phyloP scores from a whole-genome alignment of 2,329 filamentous ascomycete species.

The Cercospora brassicicola region DNA sequence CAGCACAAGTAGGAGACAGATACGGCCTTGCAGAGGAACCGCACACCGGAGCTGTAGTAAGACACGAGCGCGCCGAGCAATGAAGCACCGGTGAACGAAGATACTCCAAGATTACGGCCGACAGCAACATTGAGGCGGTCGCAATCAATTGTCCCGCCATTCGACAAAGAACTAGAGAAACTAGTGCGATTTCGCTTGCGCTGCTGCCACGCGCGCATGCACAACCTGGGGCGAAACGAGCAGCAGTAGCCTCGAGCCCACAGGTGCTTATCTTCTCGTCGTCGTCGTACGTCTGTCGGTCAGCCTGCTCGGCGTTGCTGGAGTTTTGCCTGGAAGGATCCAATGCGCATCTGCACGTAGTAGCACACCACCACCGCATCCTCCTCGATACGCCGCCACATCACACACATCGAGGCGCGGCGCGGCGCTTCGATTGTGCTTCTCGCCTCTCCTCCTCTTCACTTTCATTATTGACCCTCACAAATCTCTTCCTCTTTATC shows the following conservation, averaged over 20 bases:
- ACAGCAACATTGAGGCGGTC: background rate
- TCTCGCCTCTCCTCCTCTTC: background rate
- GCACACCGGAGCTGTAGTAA: background rate
- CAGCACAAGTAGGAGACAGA: background rate
- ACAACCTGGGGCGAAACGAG: background rate
- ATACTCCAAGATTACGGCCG: background rate
- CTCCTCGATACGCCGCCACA: conserved; percentile 9
- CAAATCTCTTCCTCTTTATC: background rate
- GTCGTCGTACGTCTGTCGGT: background rate
- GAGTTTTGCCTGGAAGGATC: background rate
- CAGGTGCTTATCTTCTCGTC: background rate
- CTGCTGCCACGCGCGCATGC: conserved; percentile 4
- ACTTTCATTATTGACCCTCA: background rate
- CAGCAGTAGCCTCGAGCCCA: background rate
- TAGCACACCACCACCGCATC: background rate
- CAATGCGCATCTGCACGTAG: background rate
- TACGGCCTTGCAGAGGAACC: background rate
- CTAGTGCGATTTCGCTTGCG: background rate
- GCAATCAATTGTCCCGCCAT: background rate
- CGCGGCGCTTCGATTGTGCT: background rate
- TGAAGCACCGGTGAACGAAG: background rate
- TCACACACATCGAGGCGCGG: background rate
- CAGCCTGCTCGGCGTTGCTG: background rate
- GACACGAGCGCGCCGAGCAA: background rate
- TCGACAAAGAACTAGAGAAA: background rate